Percentiles rank a stretch among this genome's conserved stretches.
These are phyloP conservation scores for Phytophthora hibernalis DNA, from an alignment of 352 stramenopile genomes.

Conservation along the genomic window DNA sequence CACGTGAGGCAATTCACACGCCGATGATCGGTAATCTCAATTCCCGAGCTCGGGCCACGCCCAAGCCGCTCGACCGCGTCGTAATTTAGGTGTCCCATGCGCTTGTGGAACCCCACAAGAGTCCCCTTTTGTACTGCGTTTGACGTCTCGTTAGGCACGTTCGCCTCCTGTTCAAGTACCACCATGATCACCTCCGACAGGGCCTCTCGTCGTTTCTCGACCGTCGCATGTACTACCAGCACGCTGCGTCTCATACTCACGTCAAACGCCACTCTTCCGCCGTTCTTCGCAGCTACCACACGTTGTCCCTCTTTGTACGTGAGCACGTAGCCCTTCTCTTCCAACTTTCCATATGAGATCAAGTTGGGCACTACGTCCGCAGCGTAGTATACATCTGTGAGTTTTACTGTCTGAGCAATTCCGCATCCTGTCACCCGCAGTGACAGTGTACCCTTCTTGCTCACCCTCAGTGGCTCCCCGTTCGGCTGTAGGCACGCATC, in stretches of 20 bases:
- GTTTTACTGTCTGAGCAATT: not conserved
- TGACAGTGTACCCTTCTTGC: no score
- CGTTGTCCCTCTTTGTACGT: not conserved
- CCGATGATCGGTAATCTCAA: conserved; percentile 1
- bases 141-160: conserved; percentile 4
- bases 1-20: conserved; percentile 17
- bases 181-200: not conserved
- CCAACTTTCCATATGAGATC: not conserved
- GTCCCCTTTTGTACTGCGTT: not conserved
- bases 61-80: not conserved
- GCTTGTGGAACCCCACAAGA: not conserved
- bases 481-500: not conserved
- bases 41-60: conserved; percentile 1
- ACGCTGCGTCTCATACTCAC: not conserved
- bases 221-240: not conserved
- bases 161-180: not conserved
- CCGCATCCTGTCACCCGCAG: no score
- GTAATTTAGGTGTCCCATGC: not conserved
- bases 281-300: not conserved
- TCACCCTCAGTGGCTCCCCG: not conserved
- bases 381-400: not conserved
- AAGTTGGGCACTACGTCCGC: not conserved
- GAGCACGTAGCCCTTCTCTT: not conserved
- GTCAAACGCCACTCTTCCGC: not conserved
- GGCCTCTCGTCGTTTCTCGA: not conserved